phyloP scores from a whole-genome alignment of 2,329 filamentous ascomycete species.

The Diaporthe velutina region DNA sequence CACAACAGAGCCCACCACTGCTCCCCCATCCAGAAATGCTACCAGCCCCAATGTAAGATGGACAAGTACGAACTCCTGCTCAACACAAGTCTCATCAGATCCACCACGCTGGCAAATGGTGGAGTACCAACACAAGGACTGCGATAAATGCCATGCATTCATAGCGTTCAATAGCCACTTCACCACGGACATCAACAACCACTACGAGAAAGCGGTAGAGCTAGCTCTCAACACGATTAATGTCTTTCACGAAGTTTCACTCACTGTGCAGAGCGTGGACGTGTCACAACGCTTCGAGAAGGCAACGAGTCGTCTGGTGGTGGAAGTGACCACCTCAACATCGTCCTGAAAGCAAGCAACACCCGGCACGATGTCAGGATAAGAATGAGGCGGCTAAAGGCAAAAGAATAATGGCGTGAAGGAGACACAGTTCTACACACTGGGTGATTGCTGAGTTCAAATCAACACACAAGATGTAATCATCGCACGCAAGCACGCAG shows the following conservation, averaged over 20 bases:
- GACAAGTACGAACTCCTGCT: not conserved
- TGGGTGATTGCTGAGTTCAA: too few relatives aligned
- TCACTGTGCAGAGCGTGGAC: not conserved
- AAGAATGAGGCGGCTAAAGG: too few relatives aligned
- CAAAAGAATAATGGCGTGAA: not conserved
- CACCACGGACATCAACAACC: not conserved
- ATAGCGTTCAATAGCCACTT: not conserved
- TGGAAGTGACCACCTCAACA: not conserved
- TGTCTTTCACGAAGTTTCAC: not conserved
- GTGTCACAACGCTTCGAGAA: not conserved
- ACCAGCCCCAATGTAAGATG: too few relatives aligned
- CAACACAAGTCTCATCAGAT: not conserved
- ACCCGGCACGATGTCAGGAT: not conserved
- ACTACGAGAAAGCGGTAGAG: not conserved
- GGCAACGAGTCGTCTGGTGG: not conserved
- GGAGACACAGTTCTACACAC: fast-evolving
- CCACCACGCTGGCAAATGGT: not conserved
- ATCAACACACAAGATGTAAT: too few relatives aligned
- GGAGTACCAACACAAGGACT: constrained; percentile 2
- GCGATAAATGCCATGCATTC: not conserved
- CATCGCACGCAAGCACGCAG: not conserved
- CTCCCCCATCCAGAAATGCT: not conserved
- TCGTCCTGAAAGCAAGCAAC: not conserved
- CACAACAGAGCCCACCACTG: not conserved
- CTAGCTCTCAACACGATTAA: not conserved